phyloP scores from a whole-genome alignment of 805 yeast genomes.

The Lipomyces mesembrius region DNA sequence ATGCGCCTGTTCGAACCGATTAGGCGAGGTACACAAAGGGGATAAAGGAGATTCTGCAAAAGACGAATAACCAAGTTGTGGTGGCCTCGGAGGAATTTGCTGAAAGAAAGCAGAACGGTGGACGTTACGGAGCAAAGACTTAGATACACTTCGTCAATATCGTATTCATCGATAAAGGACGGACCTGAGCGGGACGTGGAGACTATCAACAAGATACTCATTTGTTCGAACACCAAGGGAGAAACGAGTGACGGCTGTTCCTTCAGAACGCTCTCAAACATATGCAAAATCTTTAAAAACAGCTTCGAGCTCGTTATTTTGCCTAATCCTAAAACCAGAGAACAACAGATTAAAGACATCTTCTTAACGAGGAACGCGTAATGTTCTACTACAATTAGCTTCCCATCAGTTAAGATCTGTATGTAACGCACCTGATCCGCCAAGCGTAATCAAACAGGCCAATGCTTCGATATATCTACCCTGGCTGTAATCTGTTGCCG shows the following conservation, averaged over 20 bases:
- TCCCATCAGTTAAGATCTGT: not conserved
- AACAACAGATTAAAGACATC: conserved; percentile 14
- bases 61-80: conserved; percentile 65
- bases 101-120: conserved; percentile 64
- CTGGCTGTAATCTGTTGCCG: not conserved
- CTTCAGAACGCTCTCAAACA: conserved; percentile 52
- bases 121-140: conserved; percentile 59
- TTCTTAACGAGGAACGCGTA: conserved; percentile 6
- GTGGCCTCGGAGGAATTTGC: conserved; percentile 71
- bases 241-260: conserved; percentile 62
- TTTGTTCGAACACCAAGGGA: conserved; percentile 68
- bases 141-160: conserved; percentile 46
- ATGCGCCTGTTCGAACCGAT: conserved; percentile 22
- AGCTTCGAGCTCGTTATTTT: conserved; percentile 38
- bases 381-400: not conserved
- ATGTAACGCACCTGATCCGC: not conserved
- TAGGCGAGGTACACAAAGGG: conserved; percentile 46
- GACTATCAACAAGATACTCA: conserved; percentile 51
- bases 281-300: conserved; percentile 39
- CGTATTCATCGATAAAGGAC: conserved; percentile 32
- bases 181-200: conserved; percentile 39
- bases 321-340: conserved; percentile 38
- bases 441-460: conserved; percentile 3
- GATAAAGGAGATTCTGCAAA: conserved; percentile 57
- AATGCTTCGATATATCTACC: conserved; percentile 9